Base-by-base conservation (phyloP, 192 early-diverging fungal species). In the Dissophora ornata region DNA sequence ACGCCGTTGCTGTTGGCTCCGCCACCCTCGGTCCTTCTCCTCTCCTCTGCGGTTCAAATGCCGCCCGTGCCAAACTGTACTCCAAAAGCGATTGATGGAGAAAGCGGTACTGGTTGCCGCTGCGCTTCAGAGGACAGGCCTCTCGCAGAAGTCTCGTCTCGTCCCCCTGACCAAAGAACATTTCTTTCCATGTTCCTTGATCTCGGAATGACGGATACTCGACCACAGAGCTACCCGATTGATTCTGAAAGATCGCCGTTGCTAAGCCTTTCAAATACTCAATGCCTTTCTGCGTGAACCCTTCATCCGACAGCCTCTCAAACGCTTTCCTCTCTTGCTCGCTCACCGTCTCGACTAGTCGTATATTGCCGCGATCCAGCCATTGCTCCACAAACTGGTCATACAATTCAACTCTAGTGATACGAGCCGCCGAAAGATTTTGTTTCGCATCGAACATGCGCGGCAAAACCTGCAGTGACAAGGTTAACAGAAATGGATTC, bases 341-440 rank as follows among this genome's bases (percentile, higher is more conserved):
- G n/a, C 29, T 33, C 57, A 60, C 15, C 18, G 21, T 44, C 4
- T 12, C 32, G 1, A 47, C 10, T 15, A 46, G 36, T 8, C 57
- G 45, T 1, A 9, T 13, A 41, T 47, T 42, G 15, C 28, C 44
- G 19, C 19, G 15, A 16, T 60, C 45, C 22, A 60, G 28, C 38
- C 41, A 44, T 4, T 22, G 29, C 0, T 38, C 36, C 36, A 38
- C 13, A 13, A 38, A 38, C 13, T 38, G 36, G 36, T 38, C 57
- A 18, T 60, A 60, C 25, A 60, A 22, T 3, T 16, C 40, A 13
- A 44, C 57, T n/a, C 57, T 38, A 19, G 57, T 47, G 18, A 60
- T 19, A 0, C 10, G 45, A 5, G 44, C 28, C 1, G n/a, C 24
- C n/a, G 44, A 15, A 2, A 47, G 16, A 1, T 45, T 19, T 19